Evolutionary conservation across 257 asterid genomes (phyloP).

Genomic region (Scutellaria minor): DNA sequence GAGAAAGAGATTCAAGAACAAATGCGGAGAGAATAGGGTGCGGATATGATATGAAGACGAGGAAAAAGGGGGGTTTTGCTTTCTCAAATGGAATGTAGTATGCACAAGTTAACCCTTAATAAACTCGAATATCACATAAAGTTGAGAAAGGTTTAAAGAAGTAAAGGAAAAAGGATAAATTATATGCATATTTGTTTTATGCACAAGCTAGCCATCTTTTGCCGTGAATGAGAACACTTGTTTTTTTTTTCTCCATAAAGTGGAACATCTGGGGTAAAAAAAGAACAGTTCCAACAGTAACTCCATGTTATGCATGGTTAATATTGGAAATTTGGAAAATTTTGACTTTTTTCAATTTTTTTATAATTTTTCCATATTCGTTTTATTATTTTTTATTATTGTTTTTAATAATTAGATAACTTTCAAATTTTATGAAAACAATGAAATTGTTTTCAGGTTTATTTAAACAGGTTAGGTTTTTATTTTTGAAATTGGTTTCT

Average conservation of each 20-base stretch:
- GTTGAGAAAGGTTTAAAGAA: not conserved
- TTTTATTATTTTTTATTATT: too few relatives aligned
- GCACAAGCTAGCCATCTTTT: slow-evolving; percentile 33
- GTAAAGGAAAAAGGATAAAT: not conserved
- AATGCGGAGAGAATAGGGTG: slow-evolving; percentile 52
- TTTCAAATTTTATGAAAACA: too few relatives aligned
- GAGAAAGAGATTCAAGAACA: slow-evolving; percentile 41
- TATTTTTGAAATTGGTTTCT: too few relatives aligned
- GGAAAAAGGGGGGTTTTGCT: slow-evolving; percentile 24
- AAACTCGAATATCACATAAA: not conserved
- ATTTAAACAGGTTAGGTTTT: too few relatives aligned
- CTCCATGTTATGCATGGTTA: not conserved
- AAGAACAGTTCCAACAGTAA: slow-evolving; percentile 12
- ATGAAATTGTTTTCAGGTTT: too few relatives aligned
- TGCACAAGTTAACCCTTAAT: slow-evolving; percentile 27
- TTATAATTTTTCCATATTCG: too few relatives aligned
- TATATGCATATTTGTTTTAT: slow-evolving; percentile 32
- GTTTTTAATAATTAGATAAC: too few relatives aligned
- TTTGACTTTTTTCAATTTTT: not conserved
- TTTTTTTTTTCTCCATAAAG: slow-evolving; percentile 27
- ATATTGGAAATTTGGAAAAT: not conserved
- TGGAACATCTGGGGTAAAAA: slow-evolving; percentile 21
- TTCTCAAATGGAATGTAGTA: slow-evolving; percentile 33
- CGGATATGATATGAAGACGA: slow-evolving; percentile 43
- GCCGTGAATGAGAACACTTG: not conserved